These are phyloP conservation scores for Teunomyces lycoperdinae DNA, from an alignment of 805 yeast genomes.

Conservation along the genomic window DNA sequence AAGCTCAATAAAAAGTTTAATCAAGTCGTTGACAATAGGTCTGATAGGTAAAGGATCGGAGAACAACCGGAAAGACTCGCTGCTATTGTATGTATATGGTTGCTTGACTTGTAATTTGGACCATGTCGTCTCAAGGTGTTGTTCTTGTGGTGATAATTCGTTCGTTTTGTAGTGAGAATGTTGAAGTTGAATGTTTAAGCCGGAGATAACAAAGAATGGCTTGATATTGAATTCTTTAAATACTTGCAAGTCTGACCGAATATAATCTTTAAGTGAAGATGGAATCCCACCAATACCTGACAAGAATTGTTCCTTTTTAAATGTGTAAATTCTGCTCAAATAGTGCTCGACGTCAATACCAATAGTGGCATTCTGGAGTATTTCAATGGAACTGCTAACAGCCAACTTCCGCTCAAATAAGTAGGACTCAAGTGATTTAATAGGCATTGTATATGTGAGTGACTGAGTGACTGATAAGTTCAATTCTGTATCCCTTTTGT, in stretches of 20 bases:
- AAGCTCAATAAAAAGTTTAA: slow-evolving; percentile 53
- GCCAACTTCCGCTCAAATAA: slow-evolving; percentile 66
- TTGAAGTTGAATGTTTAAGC: slow-evolving; percentile 48
- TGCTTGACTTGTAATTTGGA: slow-evolving; percentile 28
- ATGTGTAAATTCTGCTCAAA: slow-evolving; percentile 56
- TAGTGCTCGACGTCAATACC: slow-evolving; percentile 88
- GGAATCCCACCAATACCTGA: slow-evolving; percentile 86
- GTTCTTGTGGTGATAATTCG: slow-evolving; percentile 37
- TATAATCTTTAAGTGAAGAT: slow-evolving; percentile 49
- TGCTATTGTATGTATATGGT: slow-evolving; percentile 19
- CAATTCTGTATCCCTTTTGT: background rate
- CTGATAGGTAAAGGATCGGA: slow-evolving; percentile 49
- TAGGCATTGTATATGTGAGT: slow-evolving; percentile 31
- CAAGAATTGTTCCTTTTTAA: slow-evolving; percentile 63
- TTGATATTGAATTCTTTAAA: slow-evolving; percentile 62
- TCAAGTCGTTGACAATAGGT: slow-evolving; percentile 53
- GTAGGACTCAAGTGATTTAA: slow-evolving; percentile 60
- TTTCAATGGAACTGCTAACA: slow-evolving; percentile 58
- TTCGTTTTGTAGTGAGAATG: slow-evolving; percentile 32
- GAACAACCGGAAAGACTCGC: slow-evolving; percentile 51
- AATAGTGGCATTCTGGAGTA: slow-evolving; percentile 61
- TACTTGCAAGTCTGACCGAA: slow-evolving; percentile 60
- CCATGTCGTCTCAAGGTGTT: slow-evolving; percentile 42
- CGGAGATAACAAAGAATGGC: slow-evolving; percentile 80
- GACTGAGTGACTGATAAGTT: background rate